These are phyloP conservation scores for Gentiana macrophylla DNA, from an alignment of 257 asterid genomes.

Conservation along the genomic window DNA sequence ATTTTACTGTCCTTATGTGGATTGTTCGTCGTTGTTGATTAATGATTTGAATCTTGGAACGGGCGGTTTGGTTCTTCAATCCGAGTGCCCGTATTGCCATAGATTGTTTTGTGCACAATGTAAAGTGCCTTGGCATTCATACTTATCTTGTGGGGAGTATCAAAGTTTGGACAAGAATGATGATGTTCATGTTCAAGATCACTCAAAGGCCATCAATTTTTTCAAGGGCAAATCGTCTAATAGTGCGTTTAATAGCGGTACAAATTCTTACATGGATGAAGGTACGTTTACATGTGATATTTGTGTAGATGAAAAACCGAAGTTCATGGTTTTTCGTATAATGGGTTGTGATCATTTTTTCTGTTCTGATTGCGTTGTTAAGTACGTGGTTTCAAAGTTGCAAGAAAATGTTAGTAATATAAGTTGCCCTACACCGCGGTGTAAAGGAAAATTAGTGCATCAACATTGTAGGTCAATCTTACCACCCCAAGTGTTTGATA, in stretches of 20 bases:
- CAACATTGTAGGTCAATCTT: slow-evolving; percentile 36
- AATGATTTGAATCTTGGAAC: slow-evolving; percentile 19
- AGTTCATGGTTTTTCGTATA: no score
- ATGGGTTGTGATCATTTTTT: slow-evolving; percentile 39
- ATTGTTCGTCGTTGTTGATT: slow-evolving; percentile 53
- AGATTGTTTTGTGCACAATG: slow-evolving; percentile 53
- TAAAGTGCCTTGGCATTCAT: slow-evolving; percentile 64
- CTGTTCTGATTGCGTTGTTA: slow-evolving; percentile 48
- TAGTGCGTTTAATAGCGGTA: no score
- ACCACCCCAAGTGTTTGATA: slow-evolving; percentile 19
- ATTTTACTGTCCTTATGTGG: slow-evolving; percentile 50
- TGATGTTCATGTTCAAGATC: no score
- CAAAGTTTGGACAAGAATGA: slow-evolving; percentile 21
- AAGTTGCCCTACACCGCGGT: slow-evolving; percentile 37
- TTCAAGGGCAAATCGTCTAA: no score
- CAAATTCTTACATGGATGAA: no score
- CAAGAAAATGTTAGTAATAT: slow-evolving; percentile 23
- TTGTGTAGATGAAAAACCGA: no score
- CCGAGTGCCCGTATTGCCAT: slow-evolving; percentile 37
- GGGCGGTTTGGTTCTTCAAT: slow-evolving; percentile 7
- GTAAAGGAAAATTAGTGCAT: slow-evolving; percentile 27
- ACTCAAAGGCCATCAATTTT: no score
- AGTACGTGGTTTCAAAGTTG: slow-evolving; percentile 37
- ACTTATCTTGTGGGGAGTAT: slow-evolving; percentile 56
- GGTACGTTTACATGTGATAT: no score